Conservation (phyloP, 2,329 filamentous ascomycete genomes). For the Pseudocercospora musae region DNA sequence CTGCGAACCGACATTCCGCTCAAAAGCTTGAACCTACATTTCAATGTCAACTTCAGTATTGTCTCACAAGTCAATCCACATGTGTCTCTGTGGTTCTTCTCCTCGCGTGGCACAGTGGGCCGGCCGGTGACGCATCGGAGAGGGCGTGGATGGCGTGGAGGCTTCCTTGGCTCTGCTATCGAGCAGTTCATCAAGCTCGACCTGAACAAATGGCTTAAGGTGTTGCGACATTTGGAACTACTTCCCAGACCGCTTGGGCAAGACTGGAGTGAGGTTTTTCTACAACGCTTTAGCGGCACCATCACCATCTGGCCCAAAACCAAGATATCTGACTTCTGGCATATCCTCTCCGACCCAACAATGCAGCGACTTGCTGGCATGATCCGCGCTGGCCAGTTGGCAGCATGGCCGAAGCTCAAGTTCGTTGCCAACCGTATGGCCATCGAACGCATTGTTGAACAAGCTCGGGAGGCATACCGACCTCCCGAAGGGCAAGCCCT, state of each 20-base stretch:
- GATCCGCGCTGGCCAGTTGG: constrained; percentile 86
- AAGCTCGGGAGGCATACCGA: constrained; percentile 49
- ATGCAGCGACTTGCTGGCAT: constrained; percentile 73
- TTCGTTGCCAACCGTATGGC: constrained; percentile 86
- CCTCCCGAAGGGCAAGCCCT: constrained; percentile 28
- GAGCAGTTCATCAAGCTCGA: constrained; percentile 97
- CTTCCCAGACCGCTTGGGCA: constrained; percentile 86
- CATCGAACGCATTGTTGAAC: constrained; percentile 67
- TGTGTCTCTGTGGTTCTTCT: constrained; percentile 99
- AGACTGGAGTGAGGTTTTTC: constrained; percentile 95
- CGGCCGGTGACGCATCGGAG: constrained; percentile 90
- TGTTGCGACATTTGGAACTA: constrained; percentile 86
- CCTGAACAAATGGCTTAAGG: constrained; percentile 95
- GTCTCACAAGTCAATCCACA: constrained; percentile 89
- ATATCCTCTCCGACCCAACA: constrained; percentile 82
- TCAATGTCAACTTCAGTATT: constrained; percentile 97
- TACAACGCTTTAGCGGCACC: constrained; percentile 90
- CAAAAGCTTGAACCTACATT: constrained; percentile 89
- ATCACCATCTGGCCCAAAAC: constrained; percentile 95
- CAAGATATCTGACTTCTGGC: constrained; percentile 71
- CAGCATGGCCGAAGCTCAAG: constrained; percentile 84
- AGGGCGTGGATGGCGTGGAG: constrained; percentile 91
- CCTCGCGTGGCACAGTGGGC: constrained; percentile 84
- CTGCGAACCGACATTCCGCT: constrained; percentile 93
- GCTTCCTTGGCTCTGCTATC: constrained; percentile 84